Base-by-base conservation (phyloP, 2,329 filamentous ascomycete species). In the Nemania sp. region DNA sequence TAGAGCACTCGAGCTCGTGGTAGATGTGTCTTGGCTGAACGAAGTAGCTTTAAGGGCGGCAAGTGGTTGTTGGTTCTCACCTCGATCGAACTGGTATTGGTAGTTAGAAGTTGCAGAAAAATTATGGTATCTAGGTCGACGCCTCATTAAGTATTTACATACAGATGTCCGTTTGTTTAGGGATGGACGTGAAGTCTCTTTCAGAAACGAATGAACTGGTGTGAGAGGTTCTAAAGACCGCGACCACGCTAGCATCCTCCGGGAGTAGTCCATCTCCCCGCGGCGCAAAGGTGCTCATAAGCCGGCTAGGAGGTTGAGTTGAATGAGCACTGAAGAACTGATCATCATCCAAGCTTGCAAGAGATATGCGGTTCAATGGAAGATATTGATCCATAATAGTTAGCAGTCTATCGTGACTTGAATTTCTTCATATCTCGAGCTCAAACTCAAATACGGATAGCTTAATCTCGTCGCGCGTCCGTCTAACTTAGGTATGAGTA, bases 271-370 rank as follows among this genome's bases (percentile, higher is more conserved):
- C 65, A 4, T 63, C 55, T 24, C 67, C 66, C 18, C 70, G 57
- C 29, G 68, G 32, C 29, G 55, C 15, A 27, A 65, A 57, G 38
- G 72, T 54, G 24, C 73, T 76, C 47, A 69, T 69, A 53, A 72
- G 70, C 32, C 68, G 72, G 27, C 72, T 76, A n/a, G 55, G 54
- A 24, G 69, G 49, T 5, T 66, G 73, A 38, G 69, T 77, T 5
- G 75, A 70, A 6, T 62, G 70, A 29, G 76, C 74, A 38, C 73
- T 74, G 67, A 73, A 74, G 64, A 77, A 76, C 20, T 68, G 62
- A 24, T 76, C 74, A 47, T 75, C 71, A 20, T 72, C 73, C 20
- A 73, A 11, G 51, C 58, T 68, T 38, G 38, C 54, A 45, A 64
- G 52, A 6, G 67, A 70, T 22, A 64, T 24, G 10, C 65, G 65